Evolutionary conservation across 2,329 filamentous ascomycete species (phyloP), one percentile per base, ranked within the genome.

Genomic region (Exserohilum turcica): DNA sequence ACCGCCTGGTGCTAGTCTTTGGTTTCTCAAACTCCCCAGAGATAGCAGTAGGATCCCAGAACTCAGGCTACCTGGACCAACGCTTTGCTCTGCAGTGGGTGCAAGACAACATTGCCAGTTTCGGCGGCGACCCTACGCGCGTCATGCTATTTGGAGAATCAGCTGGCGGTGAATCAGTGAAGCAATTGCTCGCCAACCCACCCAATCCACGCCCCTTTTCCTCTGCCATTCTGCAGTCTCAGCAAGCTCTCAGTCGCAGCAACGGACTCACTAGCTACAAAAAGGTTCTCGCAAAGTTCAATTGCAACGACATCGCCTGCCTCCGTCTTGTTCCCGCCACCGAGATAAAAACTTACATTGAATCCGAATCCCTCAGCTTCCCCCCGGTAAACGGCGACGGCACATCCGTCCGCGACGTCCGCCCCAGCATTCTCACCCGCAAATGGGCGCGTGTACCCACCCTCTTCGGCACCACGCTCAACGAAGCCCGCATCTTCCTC

Each of bases 61-160:
- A 84, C 49, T 72, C 79, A 31, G 82, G 80, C 1, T 79, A 83
- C 59, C 81, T 79, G 73, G 82, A 84, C 50, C 81, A 83, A 54
- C 71, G 81, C 16, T 58, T 77, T 3, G 82, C 80, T 1, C 67
- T 84, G 2, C 78, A 83, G 58, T 84, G 82, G 82, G 81, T 79
- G 3, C 72, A 76, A 43, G 74, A 77, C 27, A 79, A 81, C 51
- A 78, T 82, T 38, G 56, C 58, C 2, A 66, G 74, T 0, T 82
- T 84, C 43, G 78, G 78, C 0, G 39, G 39, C 5, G 39, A 50
- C n/a, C 48, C 48, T 10, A 24, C 3, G 1, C 39, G 79, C 27
- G 79, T 84, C 28, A 84, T 80, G 0, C 74, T 84, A 5, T 68
- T 69, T 38, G 67, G 65, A 3, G 59, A 69, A 45, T 66, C 64